Base-by-base conservation (phyloP, 2,329 filamentous ascomycete species). In the Pleoardoris graminearum region DNA sequence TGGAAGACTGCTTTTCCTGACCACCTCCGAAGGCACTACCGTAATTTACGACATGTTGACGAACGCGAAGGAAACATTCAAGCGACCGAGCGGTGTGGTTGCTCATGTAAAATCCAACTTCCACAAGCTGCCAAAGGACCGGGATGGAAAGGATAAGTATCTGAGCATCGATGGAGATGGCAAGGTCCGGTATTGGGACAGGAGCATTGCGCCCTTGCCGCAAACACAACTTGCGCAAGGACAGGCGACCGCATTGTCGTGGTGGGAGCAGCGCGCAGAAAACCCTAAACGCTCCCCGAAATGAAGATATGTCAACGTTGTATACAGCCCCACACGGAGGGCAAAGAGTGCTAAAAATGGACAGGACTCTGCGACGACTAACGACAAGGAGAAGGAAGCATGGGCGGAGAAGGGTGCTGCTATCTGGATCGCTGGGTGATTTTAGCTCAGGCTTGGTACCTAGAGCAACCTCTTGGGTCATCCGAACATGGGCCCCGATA, bases 51-150 rank as follows among this genome's bases (percentile, higher is more conserved):
- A 69, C 22, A 54, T 47, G 1, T 30, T 59, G 8, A 60, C 43
- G 8, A 69, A 69, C 32, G 33, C 55, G 3, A 69, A 71, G 41
- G 65, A 70, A 49, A 33, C 68, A 7, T 67, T 68, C 30, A 55
- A 51, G 41, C 60, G 60, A n/a, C 48, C 59, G 4, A 50, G 48
- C 14, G 61, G 63, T 7, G 35, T 46, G 8, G 14, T 30, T 23
- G 38, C 41, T 2, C 60, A 50, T 27, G 49, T 59, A 6, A 21
- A 33, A 11, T n/a, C 45, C 7, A 45, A 57, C 1, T 58, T 69
- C 21, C 61, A 66, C 45, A 58, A 51, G 1, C 22, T 61, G 3
- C 42, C 60, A 5, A 32, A 42, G 19, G 35, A 54, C 7, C 48
- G 49, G n/a, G 47, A 53, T 4, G 52, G 45, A 7, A 29, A 52